Evolutionary conservation across 257 asterid species (phyloP), one percentile per base, ranked within the genome.

Genomic region (Fraxinus excelsior): DNA sequence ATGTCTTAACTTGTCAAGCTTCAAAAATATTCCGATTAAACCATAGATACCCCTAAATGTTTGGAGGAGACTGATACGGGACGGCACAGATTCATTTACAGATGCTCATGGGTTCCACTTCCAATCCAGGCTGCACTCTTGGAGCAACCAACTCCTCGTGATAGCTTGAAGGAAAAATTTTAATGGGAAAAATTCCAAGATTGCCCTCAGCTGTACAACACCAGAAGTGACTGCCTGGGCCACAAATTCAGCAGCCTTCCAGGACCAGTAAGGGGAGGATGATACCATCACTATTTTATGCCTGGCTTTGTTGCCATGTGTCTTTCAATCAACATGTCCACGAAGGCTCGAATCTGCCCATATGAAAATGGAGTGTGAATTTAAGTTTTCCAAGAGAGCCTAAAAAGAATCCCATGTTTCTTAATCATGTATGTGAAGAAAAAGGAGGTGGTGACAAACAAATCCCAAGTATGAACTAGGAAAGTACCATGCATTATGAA

Each of bases 261-360:
- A 51, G 79, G 67, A 73, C 80, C 34, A 29, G 74, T 74, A 38
- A 26, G 58, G 69, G 64, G 77, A 79, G 65, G 79, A 81, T 69
- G 85, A 56, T 31, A 64, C 51, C 81, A 70, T 89, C 84, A 90
- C 38, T 87, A 84, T 84, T 88, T 91, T 73, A 83, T 86, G 79
- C 85, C 88, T 69, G 90, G 84, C 86, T 90, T 91, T 82, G 18
- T 68, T 74, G 86, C 84, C 92, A 93, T 86, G 86, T 88, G 92
- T 84, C 96, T 89, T 70, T 96, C 99, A 74, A 96, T 90, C 88
- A 96, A 84, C 87, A 49, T 84, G 89, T 96, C 99, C 83, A 96
- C 99, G 18, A 93, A 96, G 65, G 94, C 97, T 74, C 99, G 97
- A 70, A 96, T 96, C 99, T 96, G 96, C 76, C 82, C 74, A 82